A percentile compares a stretch with the other conserved stretches of the same genome.
Conservation (phyloP, 2,329 filamentous ascomycete species). For the Penicillium expansum region DNA sequence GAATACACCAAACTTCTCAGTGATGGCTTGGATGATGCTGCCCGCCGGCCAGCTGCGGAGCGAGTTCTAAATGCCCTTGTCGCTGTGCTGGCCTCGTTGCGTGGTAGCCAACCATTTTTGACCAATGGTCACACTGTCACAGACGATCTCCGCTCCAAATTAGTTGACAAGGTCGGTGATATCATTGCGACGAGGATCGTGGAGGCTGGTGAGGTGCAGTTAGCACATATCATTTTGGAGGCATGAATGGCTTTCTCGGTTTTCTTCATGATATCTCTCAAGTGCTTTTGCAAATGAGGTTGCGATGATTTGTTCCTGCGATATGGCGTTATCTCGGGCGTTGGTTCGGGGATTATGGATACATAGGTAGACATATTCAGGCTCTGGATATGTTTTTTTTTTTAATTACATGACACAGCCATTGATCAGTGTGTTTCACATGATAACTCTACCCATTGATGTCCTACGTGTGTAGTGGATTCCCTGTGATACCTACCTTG, state of each 20-base stretch:
- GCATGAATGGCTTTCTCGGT: constrained; percentile 14
- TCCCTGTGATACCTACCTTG: neutral
- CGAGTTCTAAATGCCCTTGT: constrained; percentile 59
- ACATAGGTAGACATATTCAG: constrained; percentile 1
- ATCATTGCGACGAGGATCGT: constrained; percentile 43
- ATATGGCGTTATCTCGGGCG: constrained; percentile 17
- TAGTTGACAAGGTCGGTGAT: constrained; percentile 43
- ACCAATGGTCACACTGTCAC: constrained; percentile 43
- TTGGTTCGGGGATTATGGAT: constrained; percentile 8
- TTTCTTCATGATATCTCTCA: constrained; percentile 1
- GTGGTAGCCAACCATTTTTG: constrained; percentile 43
- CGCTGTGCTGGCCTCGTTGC: constrained; percentile 54
- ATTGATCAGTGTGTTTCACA: neutral
- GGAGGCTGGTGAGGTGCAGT: constrained; percentile 40
- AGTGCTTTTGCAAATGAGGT: neutral
- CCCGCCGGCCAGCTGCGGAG: constrained; percentile 58
- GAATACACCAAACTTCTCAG: constrained; percentile 61
- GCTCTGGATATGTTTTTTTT: neutral
- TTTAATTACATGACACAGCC: neutral
- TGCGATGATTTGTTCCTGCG: constrained; percentile 1
- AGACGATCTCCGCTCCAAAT: constrained; percentile 37
- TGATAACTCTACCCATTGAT: neutral
- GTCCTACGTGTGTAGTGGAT: neutral
- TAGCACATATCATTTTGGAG: constrained; percentile 42
- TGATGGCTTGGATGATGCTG: constrained; percentile 51